Evolutionary conservation across 1,139 yeast genomes (phyloP), one percentile per base, ranked within the genome.

Genomic region (Meyerozyma smithsonii): DNA sequence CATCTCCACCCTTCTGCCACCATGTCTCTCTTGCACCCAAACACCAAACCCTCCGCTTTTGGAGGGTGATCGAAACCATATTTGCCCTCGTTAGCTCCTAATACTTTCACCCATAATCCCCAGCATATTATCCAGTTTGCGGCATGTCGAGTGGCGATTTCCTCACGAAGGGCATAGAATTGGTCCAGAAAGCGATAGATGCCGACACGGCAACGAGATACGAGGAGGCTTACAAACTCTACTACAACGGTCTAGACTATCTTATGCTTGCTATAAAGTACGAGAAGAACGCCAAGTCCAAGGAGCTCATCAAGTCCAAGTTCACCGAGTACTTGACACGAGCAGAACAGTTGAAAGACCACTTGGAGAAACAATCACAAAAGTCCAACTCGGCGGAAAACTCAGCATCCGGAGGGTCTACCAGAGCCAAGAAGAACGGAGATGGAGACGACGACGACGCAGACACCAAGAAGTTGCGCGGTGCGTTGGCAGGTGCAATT

Each of bases 201-300:
- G 90, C 95, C 6, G 99, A 94, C 59, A 82, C 88, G 18, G 92
- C 90, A 23, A 85, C 94, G 36, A 74, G 84, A 49, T 92, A 90
- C 54, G 96, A 88, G 44, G 97, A 92, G 49, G 98, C 98, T 0
- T 92, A 92, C 61, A 86, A 88, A 45, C 76, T 88, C 37, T 94
- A 94, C 64, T 89, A 86, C 68, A 87, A 86, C 54, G 97, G 97
- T 3, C 72, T 94, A 45, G 98, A 92, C 59, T 94, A 92, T 62
- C 72, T 94, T 52, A 89, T 94, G 96, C 74, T 89, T 52, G 98
- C 98, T 4, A 73, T 94, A 54, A 94, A 94, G 64, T 92, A 94
- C 58, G 99, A 94, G 62, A 92, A 90, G 64, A 94, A 89, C 61
- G 83, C 84, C 32, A 81, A 83, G 53, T 83, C 95, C 30, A 92